Evolutionary conservation across 73 alveolate species (phyloP), one percentile per base, ranked within the genome.

Genomic region (Paramecium pentaurelia): DNA sequence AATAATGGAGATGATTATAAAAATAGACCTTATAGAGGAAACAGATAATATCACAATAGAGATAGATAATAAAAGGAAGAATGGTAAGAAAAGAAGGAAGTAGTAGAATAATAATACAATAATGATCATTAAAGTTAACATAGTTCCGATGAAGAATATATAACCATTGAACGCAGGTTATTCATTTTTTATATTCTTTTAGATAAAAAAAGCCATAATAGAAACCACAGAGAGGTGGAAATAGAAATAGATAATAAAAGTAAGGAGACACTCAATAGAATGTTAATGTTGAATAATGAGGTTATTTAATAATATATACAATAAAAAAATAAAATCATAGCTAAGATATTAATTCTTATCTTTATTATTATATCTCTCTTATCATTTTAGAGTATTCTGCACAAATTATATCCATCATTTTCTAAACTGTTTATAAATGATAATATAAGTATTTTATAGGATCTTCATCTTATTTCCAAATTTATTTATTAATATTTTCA

Each of bases 11-110:
- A 34, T 25, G 84, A 64, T 7, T 22, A 54, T 54, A 54, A 54
- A 18, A 54, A 54, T 64, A 64, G 84, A 64, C 84, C 84, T 3
- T 64, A 64, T 64, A 64, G 84, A 64, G 84, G 84, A 64, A 64
- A 64, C 12, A 64, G 47, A 64, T 36, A 28, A 64, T 18, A 64
- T 54, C 1, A 54, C 2, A 64, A 64, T 64, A 64, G 84, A 14
- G 84, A 64, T 27, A 64, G 51, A 64, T 28, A 64, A 64, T 28
- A 64, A 9, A 64, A 34, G 30, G 42, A 28, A 27, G 84, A 64
- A 28, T 64, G 84, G 84, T 28, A 64, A 64, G 84, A 64, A 64
- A 64, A 64, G 28, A 34, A 32, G 47, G 84, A 64, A 64, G 30
- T 28, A 11, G 47, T 12, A 10, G 51, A 64, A 28, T 34, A 28